phyloP scores from a whole-genome alignment of 768 basidiomycete genomes.

The Candolleomyces eurysporus region DNA sequence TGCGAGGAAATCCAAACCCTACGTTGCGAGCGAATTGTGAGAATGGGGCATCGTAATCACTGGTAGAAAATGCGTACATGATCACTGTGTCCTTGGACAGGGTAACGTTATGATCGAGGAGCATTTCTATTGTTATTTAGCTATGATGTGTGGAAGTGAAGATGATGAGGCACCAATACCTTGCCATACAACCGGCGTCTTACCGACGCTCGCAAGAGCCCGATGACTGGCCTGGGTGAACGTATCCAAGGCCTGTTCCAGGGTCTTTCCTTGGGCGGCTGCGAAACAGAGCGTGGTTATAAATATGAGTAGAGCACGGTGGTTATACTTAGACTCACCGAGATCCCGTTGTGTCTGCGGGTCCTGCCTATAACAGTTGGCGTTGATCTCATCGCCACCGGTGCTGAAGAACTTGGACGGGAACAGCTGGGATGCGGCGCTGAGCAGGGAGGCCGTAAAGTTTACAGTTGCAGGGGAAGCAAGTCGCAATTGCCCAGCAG shows the following conservation, averaged over 20 bases:
- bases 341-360: constrained; percentile 55
- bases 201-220: constrained; percentile 50
- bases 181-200: constrained; percentile 83
- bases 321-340: constrained; percentile 18
- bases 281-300: not conserved
- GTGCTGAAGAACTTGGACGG: constrained; percentile 66
- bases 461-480: constrained; percentile 54
- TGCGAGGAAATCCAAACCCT: constrained; percentile 73
- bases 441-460: constrained; percentile 57
- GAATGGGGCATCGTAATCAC: not conserved
- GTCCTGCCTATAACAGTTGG: constrained; percentile 63
- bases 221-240: constrained; percentile 61
- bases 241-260: constrained; percentile 59
- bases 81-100: constrained; percentile 50
- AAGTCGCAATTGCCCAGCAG: constrained; percentile 80
- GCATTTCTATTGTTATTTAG: constrained; percentile 56
- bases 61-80: constrained; percentile 38
- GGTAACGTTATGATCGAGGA: constrained; percentile 47
- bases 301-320: not conserved
- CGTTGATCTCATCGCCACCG: constrained; percentile 82
- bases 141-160: not conserved
- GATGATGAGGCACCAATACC: constrained; percentile 28
- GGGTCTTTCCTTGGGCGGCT: constrained; percentile 43
- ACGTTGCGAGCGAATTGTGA: not conserved
- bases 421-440: constrained; percentile 47